Percentiles rank a stretch among this genome's conserved stretches.
Conservation (phyloP, 1,284 basidiomycete species). For the Ganoderma lucidum region DNA sequence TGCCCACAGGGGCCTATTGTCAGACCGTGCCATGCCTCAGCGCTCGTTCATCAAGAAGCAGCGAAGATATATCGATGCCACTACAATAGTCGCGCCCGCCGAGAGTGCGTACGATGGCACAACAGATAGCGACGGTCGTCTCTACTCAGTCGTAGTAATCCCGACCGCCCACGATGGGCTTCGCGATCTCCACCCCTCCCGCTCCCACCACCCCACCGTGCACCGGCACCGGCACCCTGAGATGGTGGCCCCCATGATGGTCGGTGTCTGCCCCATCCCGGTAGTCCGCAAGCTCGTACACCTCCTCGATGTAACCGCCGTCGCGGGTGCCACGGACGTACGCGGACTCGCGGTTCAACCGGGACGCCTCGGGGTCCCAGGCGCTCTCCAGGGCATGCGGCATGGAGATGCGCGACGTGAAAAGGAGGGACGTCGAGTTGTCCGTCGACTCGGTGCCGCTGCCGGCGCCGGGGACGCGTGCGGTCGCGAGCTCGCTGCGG, state of each 20-base stretch:
- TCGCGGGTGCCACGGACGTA: constrained; percentile 20
- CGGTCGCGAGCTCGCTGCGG: constrained; percentile 17
- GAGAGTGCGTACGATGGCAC: not conserved
- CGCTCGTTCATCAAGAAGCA: too few species aligned
- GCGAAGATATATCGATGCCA: too few species aligned
- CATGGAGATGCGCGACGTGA: constrained; percentile 39
- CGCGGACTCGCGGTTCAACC: constrained; percentile 22
- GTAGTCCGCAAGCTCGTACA: constrained; percentile 26
- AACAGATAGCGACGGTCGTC: not conserved
- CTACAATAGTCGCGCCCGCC: not conserved
- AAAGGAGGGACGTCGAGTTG: constrained; percentile 36
- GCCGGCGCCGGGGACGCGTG: constrained; percentile 18
- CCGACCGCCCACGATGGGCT: not conserved
- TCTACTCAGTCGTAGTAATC: not conserved
- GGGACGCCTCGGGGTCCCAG: constrained; percentile 15
- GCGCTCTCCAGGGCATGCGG: constrained; percentile 13
- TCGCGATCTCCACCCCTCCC: not conserved
- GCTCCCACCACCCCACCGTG: not conserved
- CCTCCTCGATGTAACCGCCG: constrained; percentile 27
- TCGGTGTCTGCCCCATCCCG: not conserved
- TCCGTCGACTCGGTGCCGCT: constrained; percentile 30
- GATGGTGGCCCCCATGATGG: not conserved
- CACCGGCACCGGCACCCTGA: constrained; percentile 1
- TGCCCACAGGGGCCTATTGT: too few species aligned
- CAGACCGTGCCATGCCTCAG: too few species aligned